Conservation (phyloP, 306 rosid species). For the Pyrus communis region DNA sequence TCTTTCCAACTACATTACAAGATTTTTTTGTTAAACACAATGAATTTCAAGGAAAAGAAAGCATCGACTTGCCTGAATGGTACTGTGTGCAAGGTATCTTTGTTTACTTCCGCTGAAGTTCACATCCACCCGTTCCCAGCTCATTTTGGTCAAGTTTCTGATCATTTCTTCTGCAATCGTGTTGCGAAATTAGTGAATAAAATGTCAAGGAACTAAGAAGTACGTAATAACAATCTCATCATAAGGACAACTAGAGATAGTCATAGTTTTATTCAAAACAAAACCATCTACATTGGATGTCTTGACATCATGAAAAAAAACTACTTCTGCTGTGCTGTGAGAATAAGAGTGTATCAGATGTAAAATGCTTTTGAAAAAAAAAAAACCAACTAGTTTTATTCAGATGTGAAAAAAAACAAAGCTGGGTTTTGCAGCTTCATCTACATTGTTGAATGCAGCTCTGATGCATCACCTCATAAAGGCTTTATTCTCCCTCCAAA, state of each 20-base stretch:
- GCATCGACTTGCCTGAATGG: constrained; percentile 63
- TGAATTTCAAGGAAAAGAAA: constrained; percentile 6
- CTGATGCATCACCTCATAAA: too few species aligned
- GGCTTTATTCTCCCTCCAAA: neutral
- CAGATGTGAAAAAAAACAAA: too few species aligned
- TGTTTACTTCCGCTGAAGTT: constrained; percentile 58
- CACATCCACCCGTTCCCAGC: constrained; percentile 88
- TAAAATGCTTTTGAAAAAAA: too few species aligned
- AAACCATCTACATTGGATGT: neutral
- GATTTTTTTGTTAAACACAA: neutral
- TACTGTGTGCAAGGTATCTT: constrained; percentile 57
- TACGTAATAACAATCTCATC: neutral
- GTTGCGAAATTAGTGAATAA: constrained; percentile 2
- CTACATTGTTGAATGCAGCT: too few species aligned
- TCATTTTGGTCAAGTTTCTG: constrained; percentile 53
- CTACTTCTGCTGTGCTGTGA: too few species aligned
- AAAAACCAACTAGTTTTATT: too few species aligned
- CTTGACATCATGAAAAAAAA: too few species aligned
- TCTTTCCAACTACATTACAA: neutral
- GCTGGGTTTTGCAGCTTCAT: too few species aligned
- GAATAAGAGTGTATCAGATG: too few species aligned
- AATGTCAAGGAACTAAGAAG: neutral
- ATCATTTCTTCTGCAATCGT: constrained; percentile 65
- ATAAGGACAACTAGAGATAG: neutral
- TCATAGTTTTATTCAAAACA: neutral